Percentiles rank a stretch among this genome's conserved stretches.
Conservation (phyloP, 768 basidiomycete genomes). For the Scleroderma citrinum region DNA sequence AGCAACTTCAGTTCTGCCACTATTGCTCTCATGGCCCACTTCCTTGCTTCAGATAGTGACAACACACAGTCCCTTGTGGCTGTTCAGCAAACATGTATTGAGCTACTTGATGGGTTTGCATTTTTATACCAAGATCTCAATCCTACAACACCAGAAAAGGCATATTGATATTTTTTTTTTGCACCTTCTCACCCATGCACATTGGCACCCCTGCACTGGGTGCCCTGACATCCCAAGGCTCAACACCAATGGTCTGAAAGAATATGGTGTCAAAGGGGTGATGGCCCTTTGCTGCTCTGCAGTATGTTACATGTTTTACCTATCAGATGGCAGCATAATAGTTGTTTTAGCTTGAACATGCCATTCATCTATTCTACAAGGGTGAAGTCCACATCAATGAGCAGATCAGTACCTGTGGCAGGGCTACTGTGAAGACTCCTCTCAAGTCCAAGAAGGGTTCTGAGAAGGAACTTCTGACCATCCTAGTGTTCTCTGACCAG, state of each 20-base stretch:
- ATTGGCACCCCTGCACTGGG: neutral
- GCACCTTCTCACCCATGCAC: neutral
- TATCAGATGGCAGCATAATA: neutral
- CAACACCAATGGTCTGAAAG: neutral
- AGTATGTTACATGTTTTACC: neutral
- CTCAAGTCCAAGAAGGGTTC: neutral
- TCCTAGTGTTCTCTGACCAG: neutral
- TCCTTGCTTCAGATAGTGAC: neutral
- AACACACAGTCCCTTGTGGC: neutral
- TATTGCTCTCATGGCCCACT: slow-evolving; percentile 1
- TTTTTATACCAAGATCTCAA: slow-evolving; percentile 4
- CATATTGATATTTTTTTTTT: neutral
- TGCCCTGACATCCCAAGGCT: neutral
- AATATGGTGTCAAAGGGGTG: neutral
- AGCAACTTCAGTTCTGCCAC: slow-evolving; percentile 2
- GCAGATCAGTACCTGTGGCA: neutral
- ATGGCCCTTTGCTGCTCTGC: neutral
- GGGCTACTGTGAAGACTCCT: neutral
- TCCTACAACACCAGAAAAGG: neutral
- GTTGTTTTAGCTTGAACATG: neutral
- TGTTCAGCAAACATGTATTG: neutral
- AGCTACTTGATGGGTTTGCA: neutral
- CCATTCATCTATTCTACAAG: neutral
- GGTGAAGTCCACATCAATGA: neutral
- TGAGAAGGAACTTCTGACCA: neutral